These are phyloP conservation scores for Adansonia madagascariensis DNA, from an alignment of 441 rosid genomes.

Conservation along the genomic window DNA sequence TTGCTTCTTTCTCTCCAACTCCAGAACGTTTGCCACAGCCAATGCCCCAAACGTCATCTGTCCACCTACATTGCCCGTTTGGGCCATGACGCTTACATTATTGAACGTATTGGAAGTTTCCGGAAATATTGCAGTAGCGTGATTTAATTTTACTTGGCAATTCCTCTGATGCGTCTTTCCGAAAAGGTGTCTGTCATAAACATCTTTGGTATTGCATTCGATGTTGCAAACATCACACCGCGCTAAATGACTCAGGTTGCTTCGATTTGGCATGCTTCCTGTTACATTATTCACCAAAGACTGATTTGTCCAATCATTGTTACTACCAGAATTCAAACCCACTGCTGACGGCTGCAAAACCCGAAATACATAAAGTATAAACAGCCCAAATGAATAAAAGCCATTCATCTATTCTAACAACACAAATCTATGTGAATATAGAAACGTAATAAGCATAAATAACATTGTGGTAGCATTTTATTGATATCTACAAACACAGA, in stretches of 20 bases:
- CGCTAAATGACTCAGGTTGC: constrained; percentile 17
- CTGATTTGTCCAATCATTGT: constrained; percentile 21
- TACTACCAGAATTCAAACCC: constrained; percentile 15
- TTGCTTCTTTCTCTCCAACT: constrained; percentile 35
- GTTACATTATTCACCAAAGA: constrained; percentile 26
- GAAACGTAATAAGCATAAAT: background rate
- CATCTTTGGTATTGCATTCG: constrained; percentile 34
- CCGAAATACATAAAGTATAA: background rate
- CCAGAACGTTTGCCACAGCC: constrained; percentile 6
- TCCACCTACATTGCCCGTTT: background rate
- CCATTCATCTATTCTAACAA: background rate
- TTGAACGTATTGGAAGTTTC: constrained; percentile 11
- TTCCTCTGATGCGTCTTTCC: constrained; percentile 38
- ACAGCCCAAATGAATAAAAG: background rate
- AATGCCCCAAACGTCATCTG: constrained; percentile 22
- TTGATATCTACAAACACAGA: background rate
- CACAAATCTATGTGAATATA: background rate
- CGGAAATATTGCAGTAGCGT: background rate
- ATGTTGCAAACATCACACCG: constrained; percentile 36
- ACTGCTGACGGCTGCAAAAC: constrained; percentile 24
- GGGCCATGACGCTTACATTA: background rate
- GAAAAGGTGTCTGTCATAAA: constrained; percentile 27
- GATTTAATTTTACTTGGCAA: constrained; percentile 16
- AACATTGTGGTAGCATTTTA: background rate
- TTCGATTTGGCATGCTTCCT: constrained; percentile 5